Evolutionary conservation across 345 rosid genomes (phyloP).

Genomic region (Alliaria petiolata): DNA sequence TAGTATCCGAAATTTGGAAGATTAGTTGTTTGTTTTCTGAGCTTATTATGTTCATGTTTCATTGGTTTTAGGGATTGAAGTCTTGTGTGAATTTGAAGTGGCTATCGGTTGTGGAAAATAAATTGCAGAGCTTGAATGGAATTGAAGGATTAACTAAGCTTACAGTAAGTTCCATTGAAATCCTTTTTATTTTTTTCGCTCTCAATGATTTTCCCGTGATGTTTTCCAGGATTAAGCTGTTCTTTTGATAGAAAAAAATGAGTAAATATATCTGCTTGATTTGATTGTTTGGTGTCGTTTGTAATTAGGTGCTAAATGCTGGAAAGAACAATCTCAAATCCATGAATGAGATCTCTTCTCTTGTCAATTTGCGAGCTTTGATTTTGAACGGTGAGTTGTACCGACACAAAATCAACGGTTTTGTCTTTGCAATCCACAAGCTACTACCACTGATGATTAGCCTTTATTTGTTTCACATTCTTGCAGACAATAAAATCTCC

Average conservation of each 20-base stretch:
- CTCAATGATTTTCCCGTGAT: not conserved
- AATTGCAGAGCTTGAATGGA: slow-evolving; percentile 72
- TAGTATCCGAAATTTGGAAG: not conserved
- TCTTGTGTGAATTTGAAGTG: slow-evolving; percentile 74
- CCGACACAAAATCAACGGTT: not conserved
- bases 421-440: not conserved
- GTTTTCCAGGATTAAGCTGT: not conserved
- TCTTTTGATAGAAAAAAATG: not conserved
- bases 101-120: slow-evolving; percentile 84
- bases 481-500: slow-evolving; percentile 75
- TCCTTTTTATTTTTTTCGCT: not conserved
- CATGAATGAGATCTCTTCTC: slow-evolving; percentile 62
- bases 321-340: slow-evolving; percentile 87
- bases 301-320: slow-evolving; percentile 74
- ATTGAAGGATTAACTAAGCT: slow-evolving; percentile 67
- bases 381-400: slow-evolving; percentile 69
- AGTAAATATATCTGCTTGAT: not conserved
- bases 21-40: not conserved
- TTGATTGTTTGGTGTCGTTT: not conserved
- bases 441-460: not conserved
- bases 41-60: not conserved
- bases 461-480: not conserved
- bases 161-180: slow-evolving; percentile 41
- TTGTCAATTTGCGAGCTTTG: slow-evolving; percentile 69
- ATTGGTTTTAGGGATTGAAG: slow-evolving; percentile 50